Base-by-base conservation (phyloP, 805 yeast species). In the Hanseniaspora meyeri region DNA sequence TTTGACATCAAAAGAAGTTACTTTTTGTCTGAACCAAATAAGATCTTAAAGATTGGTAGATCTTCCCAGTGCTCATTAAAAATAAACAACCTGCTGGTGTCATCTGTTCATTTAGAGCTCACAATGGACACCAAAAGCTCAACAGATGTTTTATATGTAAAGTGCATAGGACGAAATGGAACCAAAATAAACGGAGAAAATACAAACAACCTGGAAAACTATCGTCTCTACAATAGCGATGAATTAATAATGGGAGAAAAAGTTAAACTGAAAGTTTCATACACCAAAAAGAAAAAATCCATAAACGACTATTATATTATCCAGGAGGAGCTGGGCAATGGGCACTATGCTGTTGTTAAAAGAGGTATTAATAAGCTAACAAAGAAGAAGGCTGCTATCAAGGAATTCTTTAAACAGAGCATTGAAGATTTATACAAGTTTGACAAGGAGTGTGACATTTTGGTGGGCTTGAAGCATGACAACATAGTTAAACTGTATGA, bases 271-370 rank as follows among this genome's bases (percentile, higher is more conserved):
- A 58, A 56, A n/a, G 60, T 46, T 38, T 55, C 55, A 29, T 51
- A 31, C 53, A 38, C 52, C 49, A 49, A 62, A 55, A 59, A 55
- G n/a, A 61, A 59, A 31, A 53, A 46, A 38, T 73, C 83, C 2
- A 79, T 85, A 55, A 79, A 76, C 59, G 85, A 82, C 62, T 76
- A 77, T 57, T 74, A 71, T 54, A 50, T 67, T 1, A 49, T 72
- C 19, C 87, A 86, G 0, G 74, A 72, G 56, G 79, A 81, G 60
- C 68, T 85, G 24, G 93, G 93, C 0, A 70, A 83, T 4, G 93
- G 93, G 0, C 91, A 85, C 67, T 85, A 85, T 63, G 91, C 93
- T 0, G 80, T 80, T n/a, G 93, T 85, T 3, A 82, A 80, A 64
- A 86, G 83, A 61, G 87, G 87, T 2, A 72, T 73, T 8, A 75